Conservation (phyloP, 345 rosid species). For the Populus ilicifolia region DNA sequence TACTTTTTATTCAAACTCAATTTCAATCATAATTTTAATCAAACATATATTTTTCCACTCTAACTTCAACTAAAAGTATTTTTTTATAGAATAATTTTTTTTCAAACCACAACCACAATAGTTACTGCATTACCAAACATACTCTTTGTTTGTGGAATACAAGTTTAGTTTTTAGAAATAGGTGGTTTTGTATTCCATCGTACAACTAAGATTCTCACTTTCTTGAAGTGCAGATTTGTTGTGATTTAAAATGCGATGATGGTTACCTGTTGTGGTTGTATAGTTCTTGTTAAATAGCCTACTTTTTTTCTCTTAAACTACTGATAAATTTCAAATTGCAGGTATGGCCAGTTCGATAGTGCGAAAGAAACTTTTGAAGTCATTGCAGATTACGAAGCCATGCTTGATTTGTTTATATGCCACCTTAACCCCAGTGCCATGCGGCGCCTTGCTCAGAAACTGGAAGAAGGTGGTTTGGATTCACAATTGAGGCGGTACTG, state of each 20-base stretch:
- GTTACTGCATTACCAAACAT: too few relatives aligned
- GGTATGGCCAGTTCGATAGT: slow-evolving; percentile 93
- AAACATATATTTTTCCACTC: too few relatives aligned
- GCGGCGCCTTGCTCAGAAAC: slow-evolving; percentile 91
- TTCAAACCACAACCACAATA: too few relatives aligned
- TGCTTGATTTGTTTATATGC: slow-evolving; percentile 94
- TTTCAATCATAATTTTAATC: too few relatives aligned
- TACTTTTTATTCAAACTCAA: too few relatives aligned
- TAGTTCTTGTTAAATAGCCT: neutral
- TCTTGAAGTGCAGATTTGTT: neutral
- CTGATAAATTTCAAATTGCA: slow-evolving; percentile 35
- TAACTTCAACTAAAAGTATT: too few relatives aligned
- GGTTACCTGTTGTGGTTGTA: neutral
- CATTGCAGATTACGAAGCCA: slow-evolving; percentile 85
- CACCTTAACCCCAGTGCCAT: slow-evolving; percentile 98
- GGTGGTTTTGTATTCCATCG: neutral
- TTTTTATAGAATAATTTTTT: too few relatives aligned
- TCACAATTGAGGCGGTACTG: slow-evolving; percentile 85
- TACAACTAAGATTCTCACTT: neutral
- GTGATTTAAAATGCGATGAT: neutral
- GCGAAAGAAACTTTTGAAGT: slow-evolving; percentile 99
- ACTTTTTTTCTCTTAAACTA: slow-evolving; percentile 10
- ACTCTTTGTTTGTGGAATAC: neutral
- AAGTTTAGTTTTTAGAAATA: neutral
- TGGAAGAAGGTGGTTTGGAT: slow-evolving; percentile 89